Base-by-base conservation (phyloP, 2,329 filamentous ascomycete species). In the Calonectria leucothoes region DNA sequence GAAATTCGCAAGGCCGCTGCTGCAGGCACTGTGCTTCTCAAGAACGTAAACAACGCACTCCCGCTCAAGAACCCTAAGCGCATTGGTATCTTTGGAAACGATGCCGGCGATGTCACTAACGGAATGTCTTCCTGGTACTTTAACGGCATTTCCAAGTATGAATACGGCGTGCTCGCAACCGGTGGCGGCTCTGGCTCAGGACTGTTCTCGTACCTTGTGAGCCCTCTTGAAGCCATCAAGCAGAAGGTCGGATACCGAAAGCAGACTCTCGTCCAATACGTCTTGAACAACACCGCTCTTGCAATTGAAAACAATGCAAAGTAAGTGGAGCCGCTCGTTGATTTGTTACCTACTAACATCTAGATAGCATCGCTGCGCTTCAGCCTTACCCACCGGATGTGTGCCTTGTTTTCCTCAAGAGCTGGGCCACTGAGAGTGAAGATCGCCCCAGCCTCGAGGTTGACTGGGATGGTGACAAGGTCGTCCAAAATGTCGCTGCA, bases 1-100 rank as follows among this genome's bases (percentile, higher is more conserved):
- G 81, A 92, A 4, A 85, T 90, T 74, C 86, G 89, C 57, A 90
- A 89, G 87, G 88, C 91, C 74, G 87, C 79, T 35, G 79, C 82
- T 17, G 82, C 80, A 66, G 93, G 92, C 37, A 92, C 90, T 27
- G 91, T 95, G 20, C 87, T 96, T 6, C 85, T 96, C 72, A 96
- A 95, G 87, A 95, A 95, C 83, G 86, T 84, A 17, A 87, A 87
- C 74, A 88, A 88, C 48, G 87, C 87, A 6, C 86, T 94, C 20
- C 93, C 93, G 0, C 84, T 91, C 39, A 87, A 87, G 76, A 82
- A 82, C 4, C 86, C 86, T 91, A 81, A 92, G 87, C 81, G 85
- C 85, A 82, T 91, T 89, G 84, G 88, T 82, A 75, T 89, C 86
- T 82, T 91, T 87, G 77, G 91, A 80, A 86, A 88, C 75, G 85